Evolutionary conservation across 495 filamentous ascomycete species (phyloP).

Genomic region (Mytilinidion resinicola): DNA sequence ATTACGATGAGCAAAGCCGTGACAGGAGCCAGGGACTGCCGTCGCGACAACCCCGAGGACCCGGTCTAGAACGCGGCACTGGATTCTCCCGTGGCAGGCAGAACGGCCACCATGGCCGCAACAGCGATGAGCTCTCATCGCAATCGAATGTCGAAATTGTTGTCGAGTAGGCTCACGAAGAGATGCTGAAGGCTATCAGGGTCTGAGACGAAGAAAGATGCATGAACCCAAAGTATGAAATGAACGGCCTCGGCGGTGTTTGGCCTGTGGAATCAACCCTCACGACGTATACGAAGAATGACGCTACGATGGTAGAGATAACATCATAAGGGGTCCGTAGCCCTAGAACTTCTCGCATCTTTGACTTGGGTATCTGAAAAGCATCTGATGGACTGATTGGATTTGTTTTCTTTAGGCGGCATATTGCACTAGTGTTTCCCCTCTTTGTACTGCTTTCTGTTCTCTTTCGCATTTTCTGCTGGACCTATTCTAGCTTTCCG

Average conservation of each 20-base stretch:
- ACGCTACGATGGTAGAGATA: slow-evolving; percentile 33
- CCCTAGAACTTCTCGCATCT: slow-evolving; percentile 23
- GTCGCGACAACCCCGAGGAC: slow-evolving; percentile 76
- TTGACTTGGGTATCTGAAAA: slow-evolving; percentile 27
- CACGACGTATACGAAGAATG: slow-evolving; percentile 35
- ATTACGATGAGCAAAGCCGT: slow-evolving; percentile 58
- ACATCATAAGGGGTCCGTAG: slow-evolving; percentile 23
- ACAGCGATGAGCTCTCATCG: slow-evolving; percentile 68
- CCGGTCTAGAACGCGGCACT: slow-evolving; percentile 65
- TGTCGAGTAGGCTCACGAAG: slow-evolving; percentile 32
- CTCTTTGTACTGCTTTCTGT: slow-evolving; percentile 1
- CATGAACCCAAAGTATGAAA: slow-evolving; percentile 8
- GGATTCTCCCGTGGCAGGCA: slow-evolving; percentile 66
- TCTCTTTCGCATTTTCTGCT: neutral
- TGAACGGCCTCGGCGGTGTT: slow-evolving; percentile 17
- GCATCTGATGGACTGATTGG: slow-evolving; percentile 27
- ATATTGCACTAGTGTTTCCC: slow-evolving; percentile 18
- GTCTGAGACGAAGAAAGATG: neutral
- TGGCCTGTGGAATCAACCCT: slow-evolving; percentile 22
- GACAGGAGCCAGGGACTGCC: slow-evolving; percentile 52
- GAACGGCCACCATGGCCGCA: slow-evolving; percentile 74
- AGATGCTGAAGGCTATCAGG: neutral
- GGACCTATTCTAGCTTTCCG: neutral
- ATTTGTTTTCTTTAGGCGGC: slow-evolving; percentile 10
- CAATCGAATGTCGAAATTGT: slow-evolving; percentile 48